Base-by-base conservation (phyloP, 805 yeast genomes). In the Saccharomycopsis sp. region DNA sequence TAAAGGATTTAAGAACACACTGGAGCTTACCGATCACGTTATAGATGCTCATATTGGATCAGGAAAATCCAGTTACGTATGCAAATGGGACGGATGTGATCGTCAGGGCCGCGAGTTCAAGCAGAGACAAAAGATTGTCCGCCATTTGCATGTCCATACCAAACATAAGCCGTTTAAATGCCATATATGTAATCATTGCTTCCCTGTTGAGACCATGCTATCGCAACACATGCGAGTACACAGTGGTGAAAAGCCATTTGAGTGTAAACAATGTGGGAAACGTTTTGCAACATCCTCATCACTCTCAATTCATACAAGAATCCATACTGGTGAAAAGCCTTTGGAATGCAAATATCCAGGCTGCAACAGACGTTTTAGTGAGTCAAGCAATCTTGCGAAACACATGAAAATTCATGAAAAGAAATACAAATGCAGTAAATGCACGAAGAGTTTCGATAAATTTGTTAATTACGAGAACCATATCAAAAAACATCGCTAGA, bases 261-360 rank as follows among this genome's bases (percentile, higher is more conserved):
- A 70, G 56, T 93, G 99, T 70, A 74, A 78, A 24, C 68, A 75
- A 1, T 93, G 99, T 70, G 85, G 80, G 2, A 92, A 90, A 69
- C 69, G 75, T 24, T 93, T 93, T 73, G 87, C 96, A 9, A 89
- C 96, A 1, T 81, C 88, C 29, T 85, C 94, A 2, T 85, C 94
- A 15, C 75, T 92, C 52, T 86, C 90, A 1, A 89, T 93, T 34
- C 98, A 94, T 72, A 71, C 80, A 52, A 76, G 98, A 61, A 85
- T 85, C 1, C 99, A 93, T 70, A 87, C 96, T 0, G 97, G 97
- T 1, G 93, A 87, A 60, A 89, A 87, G 70, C 97, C 97, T 2
- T 74, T 93, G 64, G 74, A 71, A 38, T 93, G 98, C 71, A 85
- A 84, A 62, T 80, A 81, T 72, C 89, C 89, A 0, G 86, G 88